A percentile compares a stretch with the other conserved stretches of the same genome.
Conservation (phyloP, 1,139 yeast genomes). For the Suhomyces anneliseae region DNA sequence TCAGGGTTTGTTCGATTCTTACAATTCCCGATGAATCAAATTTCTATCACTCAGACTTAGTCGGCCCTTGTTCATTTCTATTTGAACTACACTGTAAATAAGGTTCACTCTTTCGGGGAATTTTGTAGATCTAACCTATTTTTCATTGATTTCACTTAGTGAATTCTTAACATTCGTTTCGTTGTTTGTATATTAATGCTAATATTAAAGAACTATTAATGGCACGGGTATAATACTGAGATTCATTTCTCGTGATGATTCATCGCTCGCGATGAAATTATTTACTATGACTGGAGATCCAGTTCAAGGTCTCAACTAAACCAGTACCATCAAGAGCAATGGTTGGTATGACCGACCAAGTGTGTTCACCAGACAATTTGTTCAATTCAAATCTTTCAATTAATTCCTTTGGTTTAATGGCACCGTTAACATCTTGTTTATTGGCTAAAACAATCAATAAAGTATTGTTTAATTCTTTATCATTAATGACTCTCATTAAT, state of each 20-base stretch:
- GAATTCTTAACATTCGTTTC: not conserved
- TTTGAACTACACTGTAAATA: too few relatives aligned
- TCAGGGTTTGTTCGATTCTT: too few relatives aligned
- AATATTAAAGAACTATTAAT: not conserved
- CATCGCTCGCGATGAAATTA: slow-evolving; percentile 15
- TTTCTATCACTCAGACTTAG: too few relatives aligned
- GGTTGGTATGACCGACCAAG: slow-evolving; percentile 77
- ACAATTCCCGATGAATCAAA: too few relatives aligned
- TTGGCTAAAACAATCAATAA: slow-evolving; percentile 83
- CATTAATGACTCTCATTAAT: slow-evolving; percentile 71
- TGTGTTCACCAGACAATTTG: slow-evolving; percentile 54
- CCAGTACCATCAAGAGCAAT: slow-evolving; percentile 78
- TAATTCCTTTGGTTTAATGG: slow-evolving; percentile 65
- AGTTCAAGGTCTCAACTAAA: slow-evolving; percentile 68
- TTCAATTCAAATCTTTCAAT: slow-evolving; percentile 59
- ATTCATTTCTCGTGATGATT: not conserved
- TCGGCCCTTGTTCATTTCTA: too few relatives aligned
- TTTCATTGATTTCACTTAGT: too few relatives aligned
- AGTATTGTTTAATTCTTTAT: slow-evolving; percentile 79
- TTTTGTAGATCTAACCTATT: too few relatives aligned
- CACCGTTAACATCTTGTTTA: slow-evolving; percentile 75
- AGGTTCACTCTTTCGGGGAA: too few relatives aligned
- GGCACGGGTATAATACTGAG: not conserved
- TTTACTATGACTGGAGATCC: slow-evolving; percentile 66
- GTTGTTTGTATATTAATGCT: not conserved